phyloP scores from a whole-genome alignment of 441 rosid species.

The Rhodomyrtus psidioides region DNA sequence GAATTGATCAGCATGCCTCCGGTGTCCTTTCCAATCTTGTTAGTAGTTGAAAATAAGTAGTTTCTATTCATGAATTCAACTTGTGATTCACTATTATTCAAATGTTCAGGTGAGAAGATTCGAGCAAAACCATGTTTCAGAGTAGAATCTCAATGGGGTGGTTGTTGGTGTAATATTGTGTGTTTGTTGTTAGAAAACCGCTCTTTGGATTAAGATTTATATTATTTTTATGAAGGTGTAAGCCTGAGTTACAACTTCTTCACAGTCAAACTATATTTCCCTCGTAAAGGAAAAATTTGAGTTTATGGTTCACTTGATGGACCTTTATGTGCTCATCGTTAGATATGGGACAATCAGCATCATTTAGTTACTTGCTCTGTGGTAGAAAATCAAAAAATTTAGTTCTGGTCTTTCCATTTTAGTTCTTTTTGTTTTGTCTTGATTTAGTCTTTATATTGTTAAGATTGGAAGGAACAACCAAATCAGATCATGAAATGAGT shows the following conservation, averaged over 20 bases:
- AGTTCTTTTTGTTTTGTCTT: background rate
- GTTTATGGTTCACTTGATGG: background rate
- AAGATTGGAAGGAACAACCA: background rate
- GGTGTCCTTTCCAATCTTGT: background rate
- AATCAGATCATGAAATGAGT: background rate
- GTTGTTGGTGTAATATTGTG: background rate
- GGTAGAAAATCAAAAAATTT: background rate
- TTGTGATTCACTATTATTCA: background rate
- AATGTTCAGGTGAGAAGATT: background rate
- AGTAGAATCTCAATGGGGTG: background rate
- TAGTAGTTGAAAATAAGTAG: background rate
- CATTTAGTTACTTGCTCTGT: background rate
- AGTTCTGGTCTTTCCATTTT: background rate
- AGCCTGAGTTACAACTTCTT: background rate
- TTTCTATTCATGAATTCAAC: background rate
- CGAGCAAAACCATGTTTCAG: background rate
- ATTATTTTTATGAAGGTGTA: background rate
- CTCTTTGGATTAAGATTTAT: background rate
- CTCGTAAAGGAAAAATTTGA: background rate
- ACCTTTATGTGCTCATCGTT: background rate
- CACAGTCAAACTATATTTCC: background rate
- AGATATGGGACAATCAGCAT: background rate
- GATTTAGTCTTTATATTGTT: background rate
- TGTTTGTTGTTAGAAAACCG: background rate
- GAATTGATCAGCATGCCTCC: background rate